Evolutionary conservation across 1,284 basidiomycete genomes (phyloP).

Genomic region (Apiotrichum porosum): DNA sequence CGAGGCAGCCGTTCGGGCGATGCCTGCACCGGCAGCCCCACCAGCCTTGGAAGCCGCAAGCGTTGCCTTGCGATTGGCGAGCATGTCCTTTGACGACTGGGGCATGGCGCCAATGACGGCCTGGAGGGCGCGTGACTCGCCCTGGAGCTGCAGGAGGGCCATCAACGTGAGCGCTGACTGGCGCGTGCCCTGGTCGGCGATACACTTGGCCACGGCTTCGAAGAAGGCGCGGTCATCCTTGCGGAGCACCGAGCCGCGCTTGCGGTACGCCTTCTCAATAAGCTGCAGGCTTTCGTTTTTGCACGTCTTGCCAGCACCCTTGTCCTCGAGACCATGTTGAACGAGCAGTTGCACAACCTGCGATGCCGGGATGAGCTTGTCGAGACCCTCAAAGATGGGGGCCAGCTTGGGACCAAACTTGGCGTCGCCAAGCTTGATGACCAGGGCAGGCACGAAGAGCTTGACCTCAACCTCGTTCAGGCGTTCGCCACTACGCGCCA

Average conservation of each 20-base stretch:
- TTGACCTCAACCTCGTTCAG: conserved; percentile 81
- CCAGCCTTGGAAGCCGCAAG: conserved; percentile 32
- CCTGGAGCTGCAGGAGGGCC: conserved; percentile 44
- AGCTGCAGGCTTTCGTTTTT: conserved; percentile 43
- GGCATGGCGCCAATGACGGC: conserved; percentile 37
- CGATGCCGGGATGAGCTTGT: conserved; percentile 47
- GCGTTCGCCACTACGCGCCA: conserved; percentile 68
- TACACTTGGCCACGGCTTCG: conserved; percentile 58
- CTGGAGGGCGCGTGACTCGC: conserved; percentile 34
- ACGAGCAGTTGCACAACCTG: conserved; percentile 75
- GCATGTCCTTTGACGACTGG: conserved; percentile 40
- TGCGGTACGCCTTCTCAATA: conserved; percentile 44
- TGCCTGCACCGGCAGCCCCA: conserved; percentile 8
- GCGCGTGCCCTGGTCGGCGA: conserved; percentile 43
- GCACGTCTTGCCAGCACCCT: conserved; percentile 42
- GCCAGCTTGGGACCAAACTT: conserved; percentile 51
- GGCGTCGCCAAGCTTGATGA: conserved; percentile 66
- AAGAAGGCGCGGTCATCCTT: conserved; percentile 41
- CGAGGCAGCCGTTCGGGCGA: neutral
- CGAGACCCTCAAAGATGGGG: conserved; percentile 52
- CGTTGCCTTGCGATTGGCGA: conserved; percentile 42
- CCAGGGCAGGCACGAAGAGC: conserved; percentile 83
- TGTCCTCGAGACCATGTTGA: conserved; percentile 57
- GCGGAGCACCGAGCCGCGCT: conserved; percentile 40
- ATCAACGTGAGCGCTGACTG: conserved; percentile 45